These are phyloP conservation scores for Acanthamoeba royreba DNA, from an alignment of 208 protist species.

Conservation along the genomic window DNA sequence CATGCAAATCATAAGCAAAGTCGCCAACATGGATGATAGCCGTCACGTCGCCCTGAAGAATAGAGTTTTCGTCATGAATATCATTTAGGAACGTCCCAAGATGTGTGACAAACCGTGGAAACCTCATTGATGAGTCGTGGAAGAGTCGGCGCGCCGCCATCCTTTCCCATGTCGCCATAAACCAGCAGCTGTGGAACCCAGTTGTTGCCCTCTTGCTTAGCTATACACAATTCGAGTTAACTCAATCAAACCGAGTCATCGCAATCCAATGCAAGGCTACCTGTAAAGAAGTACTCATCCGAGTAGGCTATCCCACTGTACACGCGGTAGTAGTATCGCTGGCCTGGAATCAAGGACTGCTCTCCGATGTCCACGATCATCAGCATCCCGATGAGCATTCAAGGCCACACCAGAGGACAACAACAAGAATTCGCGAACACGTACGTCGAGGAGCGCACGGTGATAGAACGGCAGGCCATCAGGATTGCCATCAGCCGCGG, in stretches of 20 bases:
- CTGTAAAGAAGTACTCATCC: conserved; percentile 26
- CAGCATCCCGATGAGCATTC: not conserved
- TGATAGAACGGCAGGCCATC: not conserved
- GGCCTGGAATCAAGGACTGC: not conserved
- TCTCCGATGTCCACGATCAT: not conserved
- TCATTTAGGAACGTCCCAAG: not conserved
- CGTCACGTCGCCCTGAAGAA: not conserved
- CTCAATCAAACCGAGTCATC: not conserved
- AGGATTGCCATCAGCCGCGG: not conserved
- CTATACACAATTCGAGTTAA: not conserved
- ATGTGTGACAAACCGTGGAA: not conserved
- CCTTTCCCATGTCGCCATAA: conserved; percentile 33
- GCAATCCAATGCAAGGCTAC: not conserved
- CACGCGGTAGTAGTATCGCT: not conserved
- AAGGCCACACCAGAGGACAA: not conserved
- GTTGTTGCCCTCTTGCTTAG: not conserved
- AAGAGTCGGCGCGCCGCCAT: not conserved
- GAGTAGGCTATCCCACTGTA: not conserved
- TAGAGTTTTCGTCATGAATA: not conserved
- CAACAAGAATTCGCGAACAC: not conserved
- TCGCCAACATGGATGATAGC: conserved; percentile 36
- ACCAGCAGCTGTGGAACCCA: not conserved
- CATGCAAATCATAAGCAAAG: conserved; percentile 38
- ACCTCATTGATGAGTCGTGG: conserved; percentile 21
- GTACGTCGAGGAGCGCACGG: not conserved